Evolutionary conservation across 495 filamentous ascomycete genomes (phyloP).

Genomic region (Tuber aestivum): DNA sequence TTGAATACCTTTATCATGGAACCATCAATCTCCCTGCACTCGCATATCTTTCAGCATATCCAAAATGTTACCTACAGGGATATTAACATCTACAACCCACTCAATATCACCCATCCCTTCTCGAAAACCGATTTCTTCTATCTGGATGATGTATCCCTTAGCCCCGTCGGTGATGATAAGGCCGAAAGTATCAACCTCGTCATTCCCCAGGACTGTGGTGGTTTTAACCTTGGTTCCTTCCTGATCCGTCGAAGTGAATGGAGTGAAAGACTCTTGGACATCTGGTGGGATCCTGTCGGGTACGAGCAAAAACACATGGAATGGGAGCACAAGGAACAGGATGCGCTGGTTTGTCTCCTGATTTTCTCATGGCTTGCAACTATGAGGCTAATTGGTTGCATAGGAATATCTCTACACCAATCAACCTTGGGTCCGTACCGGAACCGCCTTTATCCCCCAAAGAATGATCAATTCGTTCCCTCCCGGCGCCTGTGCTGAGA

Average conservation of each 20-base stretch:
- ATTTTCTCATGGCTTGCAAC: background rate
- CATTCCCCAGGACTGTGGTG: constrained; percentile 86
- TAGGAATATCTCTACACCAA: constrained; percentile 78
- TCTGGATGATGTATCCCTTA: constrained; percentile 66
- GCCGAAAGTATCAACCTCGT: constrained; percentile 74
- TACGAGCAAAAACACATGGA: constrained; percentile 99
- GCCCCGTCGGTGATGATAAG: constrained; percentile 67
- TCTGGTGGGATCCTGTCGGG: constrained; percentile 97
- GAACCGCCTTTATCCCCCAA: constrained; percentile 84
- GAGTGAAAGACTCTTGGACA: constrained; percentile 86
- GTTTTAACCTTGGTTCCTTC: constrained; percentile 97
- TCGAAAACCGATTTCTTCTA: constrained; percentile 52
- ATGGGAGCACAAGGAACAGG: constrained; percentile 98
- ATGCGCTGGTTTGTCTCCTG: constrained; percentile 54
- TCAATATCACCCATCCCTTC: constrained; percentile 84
- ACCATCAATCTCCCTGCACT: constrained; percentile 79
- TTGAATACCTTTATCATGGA: constrained; percentile 99
- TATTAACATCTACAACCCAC: constrained; percentile 90
- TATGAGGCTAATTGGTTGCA: constrained; percentile 20
- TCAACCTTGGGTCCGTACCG: constrained; percentile 87
- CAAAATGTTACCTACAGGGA: constrained; percentile 77
- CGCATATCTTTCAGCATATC: constrained; percentile 80
- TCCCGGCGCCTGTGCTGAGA: constrained; percentile 73
- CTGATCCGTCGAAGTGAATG: constrained; percentile 77
- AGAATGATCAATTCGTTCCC: constrained; percentile 93